A percentile compares a stretch with the other conserved stretches of the same genome.
phyloP scores from a whole-genome alignment of 176 grass and related monocot species.

The Ampelocalamus luodianensis region DNA sequence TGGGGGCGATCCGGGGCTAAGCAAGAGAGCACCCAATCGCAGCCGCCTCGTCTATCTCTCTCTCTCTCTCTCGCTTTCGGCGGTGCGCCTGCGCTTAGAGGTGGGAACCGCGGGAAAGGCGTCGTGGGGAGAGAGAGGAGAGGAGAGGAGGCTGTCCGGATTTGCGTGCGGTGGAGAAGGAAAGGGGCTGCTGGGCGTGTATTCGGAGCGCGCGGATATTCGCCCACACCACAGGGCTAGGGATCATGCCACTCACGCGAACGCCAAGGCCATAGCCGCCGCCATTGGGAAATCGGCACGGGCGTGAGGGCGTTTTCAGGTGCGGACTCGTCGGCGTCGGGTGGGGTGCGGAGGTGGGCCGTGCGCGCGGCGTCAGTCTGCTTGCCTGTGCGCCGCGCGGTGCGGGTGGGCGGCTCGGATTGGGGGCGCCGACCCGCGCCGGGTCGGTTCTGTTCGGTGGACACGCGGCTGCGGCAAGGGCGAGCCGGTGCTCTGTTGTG shows the following conservation, averaged over 20 bases:
- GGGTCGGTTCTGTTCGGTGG: conserved; percentile 32
- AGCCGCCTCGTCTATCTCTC: not conserved
- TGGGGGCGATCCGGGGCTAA: conserved; percentile 14
- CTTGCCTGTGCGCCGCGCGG: not conserved
- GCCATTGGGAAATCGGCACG: conserved; percentile 32
- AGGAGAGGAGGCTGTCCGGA: not conserved
- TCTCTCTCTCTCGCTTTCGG: not conserved
- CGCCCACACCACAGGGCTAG: not conserved
- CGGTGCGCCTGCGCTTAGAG: not conserved
- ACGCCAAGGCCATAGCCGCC: conserved; percentile 22
- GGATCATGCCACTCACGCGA: conserved; percentile 45
- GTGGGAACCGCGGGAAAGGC: conserved; percentile 14
- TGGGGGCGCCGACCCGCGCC: not conserved
- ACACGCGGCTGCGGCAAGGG: conserved; percentile 15
- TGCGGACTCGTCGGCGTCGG: conserved; percentile 46
- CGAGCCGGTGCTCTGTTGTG: not conserved
- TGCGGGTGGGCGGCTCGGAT: not conserved
- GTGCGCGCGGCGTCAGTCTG: not conserved
- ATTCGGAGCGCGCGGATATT: conserved; percentile 47
- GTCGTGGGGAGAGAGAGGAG: not conserved
- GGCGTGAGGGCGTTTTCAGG: not conserved
- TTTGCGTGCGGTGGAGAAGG: conserved; percentile 44
- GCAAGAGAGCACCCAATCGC: not conserved
- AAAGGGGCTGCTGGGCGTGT: not conserved
- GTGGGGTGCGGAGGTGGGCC: not conserved